These are phyloP conservation scores for Rehmannia glutinosa DNA, from an alignment of 257 asterid genomes.

Conservation along the genomic window DNA sequence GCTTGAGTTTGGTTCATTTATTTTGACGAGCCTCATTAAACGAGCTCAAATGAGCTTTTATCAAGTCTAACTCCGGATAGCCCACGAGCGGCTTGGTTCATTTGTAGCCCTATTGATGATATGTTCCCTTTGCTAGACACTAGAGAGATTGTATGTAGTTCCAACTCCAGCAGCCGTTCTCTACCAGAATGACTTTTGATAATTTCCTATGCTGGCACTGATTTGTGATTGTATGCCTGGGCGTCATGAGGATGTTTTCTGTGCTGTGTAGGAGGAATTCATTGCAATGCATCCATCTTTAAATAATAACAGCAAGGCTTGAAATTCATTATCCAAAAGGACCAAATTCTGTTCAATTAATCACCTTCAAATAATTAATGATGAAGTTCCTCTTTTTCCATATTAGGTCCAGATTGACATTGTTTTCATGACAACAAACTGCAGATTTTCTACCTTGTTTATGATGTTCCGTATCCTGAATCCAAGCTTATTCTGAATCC, in stretches of 20 bases:
- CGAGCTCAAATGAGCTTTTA: no score
- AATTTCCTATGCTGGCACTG: neutral
- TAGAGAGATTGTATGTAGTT: neutral
- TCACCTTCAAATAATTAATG: neutral
- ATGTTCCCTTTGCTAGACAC: neutral
- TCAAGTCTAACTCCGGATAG: no score
- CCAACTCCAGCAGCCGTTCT: constrained; percentile 12
- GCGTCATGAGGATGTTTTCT: neutral
- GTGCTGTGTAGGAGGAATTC: neutral
- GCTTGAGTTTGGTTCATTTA: no score
- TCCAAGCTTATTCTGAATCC: neutral
- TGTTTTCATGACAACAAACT: neutral
- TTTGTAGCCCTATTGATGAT: no score
- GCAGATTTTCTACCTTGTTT: no score
- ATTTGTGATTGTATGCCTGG: neutral
- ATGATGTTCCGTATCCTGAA: neutral
- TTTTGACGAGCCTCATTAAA: no score
- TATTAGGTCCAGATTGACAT: neutral
- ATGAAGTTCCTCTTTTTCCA: neutral
- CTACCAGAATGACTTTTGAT: neutral
- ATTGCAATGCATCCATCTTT: neutral
- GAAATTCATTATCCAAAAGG: neutral
- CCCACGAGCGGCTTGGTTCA: no score
- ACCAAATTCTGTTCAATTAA: neutral
- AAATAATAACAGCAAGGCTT: neutral